Evolutionary conservation across 2,329 filamentous ascomycete genomes (phyloP).

Genomic region (Pseudocercospora fuligena): DNA sequence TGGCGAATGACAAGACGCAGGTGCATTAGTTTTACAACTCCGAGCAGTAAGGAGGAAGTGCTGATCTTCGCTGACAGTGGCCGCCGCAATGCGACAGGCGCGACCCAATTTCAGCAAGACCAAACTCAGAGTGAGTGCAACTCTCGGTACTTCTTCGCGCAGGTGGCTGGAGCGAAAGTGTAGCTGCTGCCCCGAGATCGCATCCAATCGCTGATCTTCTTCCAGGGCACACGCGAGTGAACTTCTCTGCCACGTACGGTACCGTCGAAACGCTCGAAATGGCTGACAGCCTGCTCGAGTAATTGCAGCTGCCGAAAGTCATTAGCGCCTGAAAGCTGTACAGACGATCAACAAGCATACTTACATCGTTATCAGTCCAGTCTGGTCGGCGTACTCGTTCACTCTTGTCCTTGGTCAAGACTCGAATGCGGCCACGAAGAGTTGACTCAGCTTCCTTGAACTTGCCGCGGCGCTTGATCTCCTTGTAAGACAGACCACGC

Average conservation of each 20-base stretch:
- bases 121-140: constrained; percentile 32
- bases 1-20: not conserved
- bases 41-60: not conserved
- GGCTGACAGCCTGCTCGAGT: constrained; percentile 31
- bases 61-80: not conserved
- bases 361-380: constrained; percentile 68
- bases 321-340: not conserved
- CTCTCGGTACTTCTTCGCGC: constrained; percentile 66
- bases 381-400: constrained; percentile 68
- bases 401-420: constrained; percentile 66
- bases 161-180: constrained; percentile 64
- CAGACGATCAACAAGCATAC: constrained; percentile 40
- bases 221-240: constrained; percentile 57
- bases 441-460: constrained; percentile 73
- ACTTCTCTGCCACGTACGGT: constrained; percentile 8
- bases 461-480: constrained; percentile 62
- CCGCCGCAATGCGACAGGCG: not conserved
- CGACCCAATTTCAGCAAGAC: not conserved
- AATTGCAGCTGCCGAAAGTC: constrained; percentile 35
- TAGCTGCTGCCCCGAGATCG: constrained; percentile 59
- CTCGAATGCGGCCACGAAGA: constrained; percentile 69
- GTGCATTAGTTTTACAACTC: not conserved
- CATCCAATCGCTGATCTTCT: constrained; percentile 62
- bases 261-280: constrained; percentile 20
- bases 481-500: constrained; percentile 66